phyloP scores from a whole-genome alignment of 768 basidiomycete genomes.

The Pisolithus tinctorius region DNA sequence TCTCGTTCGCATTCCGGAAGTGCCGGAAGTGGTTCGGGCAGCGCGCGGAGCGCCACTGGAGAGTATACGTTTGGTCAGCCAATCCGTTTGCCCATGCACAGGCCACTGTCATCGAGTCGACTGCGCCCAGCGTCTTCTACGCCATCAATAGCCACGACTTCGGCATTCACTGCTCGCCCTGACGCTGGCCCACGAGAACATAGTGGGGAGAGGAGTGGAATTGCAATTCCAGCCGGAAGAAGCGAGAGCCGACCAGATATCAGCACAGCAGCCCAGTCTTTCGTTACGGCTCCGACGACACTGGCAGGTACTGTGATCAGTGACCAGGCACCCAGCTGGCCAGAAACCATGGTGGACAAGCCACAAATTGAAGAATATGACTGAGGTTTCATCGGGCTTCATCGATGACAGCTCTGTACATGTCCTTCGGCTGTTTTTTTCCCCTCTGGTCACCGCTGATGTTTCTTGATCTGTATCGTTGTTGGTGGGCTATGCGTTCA shows the following conservation, averaged over 20 bases:
- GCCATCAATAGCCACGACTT: slow-evolving; percentile 21
- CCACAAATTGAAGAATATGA: slow-evolving; percentile 31
- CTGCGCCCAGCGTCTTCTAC: slow-evolving; percentile 11
- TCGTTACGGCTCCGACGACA: slow-evolving; percentile 60
- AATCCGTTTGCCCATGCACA: slow-evolving; percentile 29
- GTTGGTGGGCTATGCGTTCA: background rate
- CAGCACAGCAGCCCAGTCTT: slow-evolving; percentile 64
- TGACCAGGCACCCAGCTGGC: slow-evolving; percentile 44
- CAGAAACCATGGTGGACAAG: slow-evolving; percentile 39
- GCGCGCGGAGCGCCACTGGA: slow-evolving; percentile 45
- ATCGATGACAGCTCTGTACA: slow-evolving; percentile 6
- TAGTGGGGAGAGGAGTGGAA: slow-evolving; percentile 15
- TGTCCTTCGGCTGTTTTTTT: slow-evolving; percentile 5
- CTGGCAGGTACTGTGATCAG: slow-evolving; percentile 47
- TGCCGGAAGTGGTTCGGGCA: slow-evolving; percentile 46
- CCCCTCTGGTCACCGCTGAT: slow-evolving; percentile 2
- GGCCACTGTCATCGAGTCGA: slow-evolving; percentile 11
- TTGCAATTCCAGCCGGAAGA: slow-evolving; percentile 22
- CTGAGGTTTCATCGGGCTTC: slow-evolving; percentile 22
- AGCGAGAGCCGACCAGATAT: slow-evolving; percentile 49
- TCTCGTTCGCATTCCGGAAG: slow-evolving; percentile 38
- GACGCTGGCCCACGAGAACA: slow-evolving; percentile 7
- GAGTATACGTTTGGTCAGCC: slow-evolving; percentile 73
- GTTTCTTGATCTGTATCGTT: slow-evolving; percentile 2
- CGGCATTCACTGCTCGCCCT: slow-evolving; percentile 14